Evolutionary conservation across 495 filamentous ascomycete species (phyloP), one percentile per base, ranked within the genome.

Genomic region (Daldinia loculata): DNA sequence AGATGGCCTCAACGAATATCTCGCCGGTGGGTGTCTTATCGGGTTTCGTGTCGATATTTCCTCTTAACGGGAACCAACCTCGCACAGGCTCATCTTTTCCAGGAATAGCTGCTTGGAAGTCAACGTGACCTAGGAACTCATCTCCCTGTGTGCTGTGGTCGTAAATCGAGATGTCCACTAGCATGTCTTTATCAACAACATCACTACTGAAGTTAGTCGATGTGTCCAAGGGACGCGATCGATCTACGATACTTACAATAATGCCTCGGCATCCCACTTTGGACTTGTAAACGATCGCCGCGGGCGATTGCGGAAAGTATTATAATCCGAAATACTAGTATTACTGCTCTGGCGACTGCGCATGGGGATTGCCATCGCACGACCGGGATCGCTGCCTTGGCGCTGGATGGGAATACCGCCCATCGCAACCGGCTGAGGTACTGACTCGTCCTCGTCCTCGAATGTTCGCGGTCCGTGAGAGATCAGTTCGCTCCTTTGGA

Each of bases 401-500:
- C 89, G 83, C 66, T 84, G 84, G 64, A 92, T 91, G 2, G 89
- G 82, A 57, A 92, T 81, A 39, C 84, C 84, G 75, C 87, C 83
- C 83, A 84, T 81, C 0, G 73, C 71, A 12, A 80, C 77, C 8
- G 77, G 74, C n/a, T 86, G 80, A 19, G 80, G 66, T 19, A 77
- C 58, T 5, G 79, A 59, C 43, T 83, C 77, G 8, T 83, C 84
- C 38, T 89, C 85, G 60, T 88, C 85, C 26, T 83, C 80, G 19
- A 79, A 80, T 2, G 77, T 75, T 62, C 87, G 88, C 45, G 93
- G 92, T 12, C 93, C 93, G 63, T 90, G 91, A 9, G 95, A 98
- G 56, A 99, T 97, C 71, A 94, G 91, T 77, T 99, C 96, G 74
- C 94, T 95, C 79, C 92, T 92, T 77, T 99, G 95, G 74, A 98